phyloP scores from a whole-genome alignment of 768 basidiomycete species.

The Podaxis sp. region DNA sequence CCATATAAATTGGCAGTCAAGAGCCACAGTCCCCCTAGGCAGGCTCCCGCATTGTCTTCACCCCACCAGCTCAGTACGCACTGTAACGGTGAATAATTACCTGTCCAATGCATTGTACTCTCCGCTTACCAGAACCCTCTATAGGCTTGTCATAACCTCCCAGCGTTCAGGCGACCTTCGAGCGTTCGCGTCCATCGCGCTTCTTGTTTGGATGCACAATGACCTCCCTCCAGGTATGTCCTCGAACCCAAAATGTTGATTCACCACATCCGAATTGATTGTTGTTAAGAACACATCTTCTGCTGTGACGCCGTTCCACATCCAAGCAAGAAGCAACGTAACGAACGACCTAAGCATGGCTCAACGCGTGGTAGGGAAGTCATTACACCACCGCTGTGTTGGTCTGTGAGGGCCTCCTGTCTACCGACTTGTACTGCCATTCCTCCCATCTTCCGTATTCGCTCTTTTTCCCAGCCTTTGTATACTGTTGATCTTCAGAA shows the following conservation, averaged over 20 bases:
- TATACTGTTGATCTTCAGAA: background rate
- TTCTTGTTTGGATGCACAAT: slow-evolving; percentile 62
- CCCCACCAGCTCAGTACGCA: background rate
- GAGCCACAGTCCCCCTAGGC: background rate
- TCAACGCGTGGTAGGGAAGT: slow-evolving; percentile 56
- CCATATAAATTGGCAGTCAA: background rate
- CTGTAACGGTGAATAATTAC: background rate
- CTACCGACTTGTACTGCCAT: background rate
- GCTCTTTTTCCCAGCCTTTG: background rate
- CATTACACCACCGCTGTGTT: background rate
- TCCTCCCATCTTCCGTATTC: background rate
- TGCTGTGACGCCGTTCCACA: slow-evolving; percentile 56
- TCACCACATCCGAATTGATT: background rate
- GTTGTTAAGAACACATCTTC: slow-evolving; percentile 24
- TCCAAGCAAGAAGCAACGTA: slow-evolving; percentile 72
- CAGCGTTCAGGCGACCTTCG: slow-evolving; percentile 54
- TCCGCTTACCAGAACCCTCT: background rate
- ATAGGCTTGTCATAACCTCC: slow-evolving; percentile 39
- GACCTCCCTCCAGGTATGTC: slow-evolving; percentile 52
- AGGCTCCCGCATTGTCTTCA: background rate
- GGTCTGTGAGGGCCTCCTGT: background rate
- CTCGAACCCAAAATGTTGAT: background rate
- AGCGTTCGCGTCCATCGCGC: slow-evolving; percentile 71
- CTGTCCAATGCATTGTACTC: background rate
- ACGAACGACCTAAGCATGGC: slow-evolving; percentile 73